A percentile compares a stretch with the other conserved stretches of the same genome.
Evolutionary conservation across 441 rosid genomes (phyloP).

Genomic region (Viola pubescens): DNA sequence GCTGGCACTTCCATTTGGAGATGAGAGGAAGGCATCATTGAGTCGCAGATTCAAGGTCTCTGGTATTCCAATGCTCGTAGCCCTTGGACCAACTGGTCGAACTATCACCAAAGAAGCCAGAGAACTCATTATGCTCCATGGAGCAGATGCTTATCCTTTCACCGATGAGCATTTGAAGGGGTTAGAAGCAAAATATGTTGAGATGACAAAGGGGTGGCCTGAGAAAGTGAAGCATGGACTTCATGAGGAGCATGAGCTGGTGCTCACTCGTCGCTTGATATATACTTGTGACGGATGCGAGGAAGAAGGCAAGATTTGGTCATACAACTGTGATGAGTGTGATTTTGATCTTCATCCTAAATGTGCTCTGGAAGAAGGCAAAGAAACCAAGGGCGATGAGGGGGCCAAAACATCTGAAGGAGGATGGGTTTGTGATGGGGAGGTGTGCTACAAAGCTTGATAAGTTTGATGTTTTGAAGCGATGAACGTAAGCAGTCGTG

Average conservation of each 20-base stretch:
- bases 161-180: conserved; percentile 46
- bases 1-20: conserved; percentile 74
- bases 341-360: conserved; percentile 67
- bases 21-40: conserved; percentile 49
- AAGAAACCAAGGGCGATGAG: conserved; percentile 14
- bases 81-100: conserved; percentile 56
- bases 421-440: conserved; percentile 22
- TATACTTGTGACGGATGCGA: conserved; percentile 44
- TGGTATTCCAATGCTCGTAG: conserved; percentile 56
- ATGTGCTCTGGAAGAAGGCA: conserved; percentile 40
- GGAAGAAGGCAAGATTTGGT: conserved; percentile 37
- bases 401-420: conserved; percentile 17
- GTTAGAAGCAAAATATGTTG: conserved; percentile 34
- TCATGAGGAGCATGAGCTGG: conserved; percentile 61
- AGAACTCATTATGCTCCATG: conserved; percentile 35
- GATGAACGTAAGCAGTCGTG: not conserved
- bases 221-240: conserved; percentile 44
- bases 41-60: conserved; percentile 51
- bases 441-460: conserved; percentile 20
- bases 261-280: conserved; percentile 24
- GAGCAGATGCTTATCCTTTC: conserved; percentile 71
- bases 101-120: conserved; percentile 57
- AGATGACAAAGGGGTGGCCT: conserved; percentile 66
- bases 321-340: conserved; percentile 50
- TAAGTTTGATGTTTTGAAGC: not conserved